Evolutionary conservation across 192 early-diverging fungal genomes (phyloP).

Genomic region (Phycomyces blakesleeanus): DNA sequence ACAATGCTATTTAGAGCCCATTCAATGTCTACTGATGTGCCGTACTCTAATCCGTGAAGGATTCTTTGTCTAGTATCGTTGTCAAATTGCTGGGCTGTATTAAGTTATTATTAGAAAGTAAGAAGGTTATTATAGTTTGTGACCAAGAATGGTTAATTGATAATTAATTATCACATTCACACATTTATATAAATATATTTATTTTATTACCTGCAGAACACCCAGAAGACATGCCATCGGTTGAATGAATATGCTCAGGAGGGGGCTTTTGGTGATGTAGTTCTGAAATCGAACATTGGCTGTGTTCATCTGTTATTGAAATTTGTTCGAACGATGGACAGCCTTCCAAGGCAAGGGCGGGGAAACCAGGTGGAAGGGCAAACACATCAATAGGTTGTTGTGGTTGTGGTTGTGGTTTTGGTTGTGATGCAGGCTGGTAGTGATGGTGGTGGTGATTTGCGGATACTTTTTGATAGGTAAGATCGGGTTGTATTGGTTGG

Average conservation of each 20-base stretch:
- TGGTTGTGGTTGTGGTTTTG: background rate
- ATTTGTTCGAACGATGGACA: background rate
- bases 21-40: slow-evolving; percentile 71
- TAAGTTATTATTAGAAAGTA: background rate
- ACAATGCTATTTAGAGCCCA: slow-evolving; percentile 79
- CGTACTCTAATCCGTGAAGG: slow-evolving; percentile 66
- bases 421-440: background rate
- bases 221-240: background rate
- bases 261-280: slow-evolving; percentile 17
- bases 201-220: background rate
- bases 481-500: background rate
- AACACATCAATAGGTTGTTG: background rate
- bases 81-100: slow-evolving; percentile 12
- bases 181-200: background rate
- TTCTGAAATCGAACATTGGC: slow-evolving; percentile 22
- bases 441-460: slow-evolving; percentile 1
- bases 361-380: background rate
- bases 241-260: slow-evolving; percentile 15
- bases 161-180: background rate
- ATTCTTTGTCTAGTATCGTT: slow-evolving; percentile 54
- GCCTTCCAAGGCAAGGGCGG: slow-evolving; percentile 1
- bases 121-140: no score
- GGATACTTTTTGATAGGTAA: background rate
- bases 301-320: slow-evolving; percentile 7
- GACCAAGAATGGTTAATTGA: no score